phyloP scores from a whole-genome alignment of 1,284 basidiomycete species.

The Sporisorium exsertum region DNA sequence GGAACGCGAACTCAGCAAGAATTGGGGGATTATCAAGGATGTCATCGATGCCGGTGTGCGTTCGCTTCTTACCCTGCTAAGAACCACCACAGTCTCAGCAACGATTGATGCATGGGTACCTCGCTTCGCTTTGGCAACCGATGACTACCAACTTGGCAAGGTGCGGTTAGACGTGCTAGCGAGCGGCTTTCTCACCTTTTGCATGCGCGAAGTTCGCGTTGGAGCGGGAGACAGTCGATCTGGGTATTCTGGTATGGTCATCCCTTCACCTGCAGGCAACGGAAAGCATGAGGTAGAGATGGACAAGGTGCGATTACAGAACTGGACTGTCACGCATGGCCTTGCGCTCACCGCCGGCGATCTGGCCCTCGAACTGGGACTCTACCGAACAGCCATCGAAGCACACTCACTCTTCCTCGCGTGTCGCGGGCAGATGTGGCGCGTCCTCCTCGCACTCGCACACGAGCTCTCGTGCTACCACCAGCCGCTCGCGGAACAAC shows the following conservation, averaged over 20 bases:
- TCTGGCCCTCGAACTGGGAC: constrained; percentile 27
- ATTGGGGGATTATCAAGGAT: constrained; percentile 48
- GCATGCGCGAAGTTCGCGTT: constrained; percentile 35
- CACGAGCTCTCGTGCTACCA: constrained; percentile 25
- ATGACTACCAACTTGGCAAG: neutral
- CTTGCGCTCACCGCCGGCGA: constrained; percentile 34
- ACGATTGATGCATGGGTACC: constrained; percentile 18
- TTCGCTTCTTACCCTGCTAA: constrained; percentile 15
- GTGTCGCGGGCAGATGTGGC: constrained; percentile 36
- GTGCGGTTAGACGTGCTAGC: constrained; percentile 7
- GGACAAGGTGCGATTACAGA: constrained; percentile 30
- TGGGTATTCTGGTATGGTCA: constrained; percentile 32
- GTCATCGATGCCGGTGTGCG: constrained; percentile 38
- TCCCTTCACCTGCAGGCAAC: neutral
- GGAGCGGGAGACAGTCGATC: constrained; percentile 32
- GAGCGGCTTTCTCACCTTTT: constrained; percentile 22
- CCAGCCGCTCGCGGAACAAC: neutral
- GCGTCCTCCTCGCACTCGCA: constrained; percentile 30
- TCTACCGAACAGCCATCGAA: constrained; percentile 34
- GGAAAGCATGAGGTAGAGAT: constrained; percentile 2
- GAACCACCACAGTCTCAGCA: neutral
- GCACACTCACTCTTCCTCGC: constrained; percentile 40
- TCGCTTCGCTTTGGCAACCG: neutral
- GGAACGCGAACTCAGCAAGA: constrained; percentile 43
- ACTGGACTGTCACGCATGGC: constrained; percentile 44